Base-by-base conservation (phyloP, 352 stramenopile species). In the Phytophthora hibernalis region DNA sequence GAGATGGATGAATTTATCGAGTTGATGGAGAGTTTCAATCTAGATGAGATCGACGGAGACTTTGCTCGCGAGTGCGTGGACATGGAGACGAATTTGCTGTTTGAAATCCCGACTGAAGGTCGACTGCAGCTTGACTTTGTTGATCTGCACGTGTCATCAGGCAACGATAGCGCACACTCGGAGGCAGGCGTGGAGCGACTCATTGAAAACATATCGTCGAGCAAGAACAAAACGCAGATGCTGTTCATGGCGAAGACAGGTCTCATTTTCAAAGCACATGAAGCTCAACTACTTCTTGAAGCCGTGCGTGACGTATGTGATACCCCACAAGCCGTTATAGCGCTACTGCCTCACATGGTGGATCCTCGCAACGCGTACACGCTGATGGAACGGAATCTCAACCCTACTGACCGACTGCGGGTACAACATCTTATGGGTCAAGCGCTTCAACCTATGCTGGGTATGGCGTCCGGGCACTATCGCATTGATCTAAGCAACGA, bases 171-270 rank as follows among this genome's bases (percentile, higher is more conserved):
- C 28, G 81, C 85, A 10, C 80, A 92, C 53, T 89, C 85, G 21
- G 78, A 87, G 1, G 82, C 72, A 5, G 82, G 80, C 30, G 82
- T 94, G 22, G 79, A 89, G 45, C 74, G 83, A 8, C 69, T 94
- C 43, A 91, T 94, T 47, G 79, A 90, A 42, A 94, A 94, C 58
- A 91, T 94, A 31, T 80, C 61, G 10, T 65, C 65, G 20, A 92
- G 85, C 61, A 92, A 91, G 66, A 89, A 91, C 62, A 91, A 94
- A 65, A 78, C 67, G 5, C 85, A 92, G 51, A 94, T 94, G 80
- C 70, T 94, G 20, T 62, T 77, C 24, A 94, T 94, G 80, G 84
- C 84, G 54, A 93, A 94, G 58, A 81, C 82, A 0, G 84, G 86
- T 9, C 74, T 93, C 13, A 80, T 77, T 45, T 94, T 94, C 53